A percentile compares a stretch with the other conserved stretches of the same genome.
phyloP scores from a whole-genome alignment of 768 basidiomycete genomes.

The Termitomyces bulborhizus region DNA sequence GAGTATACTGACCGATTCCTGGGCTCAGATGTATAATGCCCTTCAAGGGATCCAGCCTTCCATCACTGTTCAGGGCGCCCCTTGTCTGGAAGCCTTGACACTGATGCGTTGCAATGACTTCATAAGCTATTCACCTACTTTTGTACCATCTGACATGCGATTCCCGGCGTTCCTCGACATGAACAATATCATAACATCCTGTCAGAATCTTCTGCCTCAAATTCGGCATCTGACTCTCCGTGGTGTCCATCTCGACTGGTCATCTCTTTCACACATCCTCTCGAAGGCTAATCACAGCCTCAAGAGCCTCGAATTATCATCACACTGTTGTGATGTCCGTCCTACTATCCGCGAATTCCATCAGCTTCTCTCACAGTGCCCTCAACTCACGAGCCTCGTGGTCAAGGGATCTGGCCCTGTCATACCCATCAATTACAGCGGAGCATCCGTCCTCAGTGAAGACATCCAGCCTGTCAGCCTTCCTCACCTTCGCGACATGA shows the following conservation, averaged over 20 bases:
- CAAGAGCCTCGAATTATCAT: conserved; percentile 40
- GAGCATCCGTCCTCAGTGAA: conserved; percentile 9
- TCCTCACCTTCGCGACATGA: conserved; percentile 30
- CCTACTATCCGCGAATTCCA: conserved; percentile 40
- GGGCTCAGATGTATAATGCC: conserved; percentile 52
- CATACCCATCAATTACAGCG: conserved; percentile 17
- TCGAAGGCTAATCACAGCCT: conserved; percentile 37
- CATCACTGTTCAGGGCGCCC: conserved; percentile 29
- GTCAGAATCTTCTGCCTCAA: conserved; percentile 29
- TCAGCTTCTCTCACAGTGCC: conserved; percentile 33
- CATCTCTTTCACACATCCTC: conserved; percentile 26
- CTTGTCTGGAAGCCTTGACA: conserved; percentile 41
- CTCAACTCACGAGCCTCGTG: conserved; percentile 34
- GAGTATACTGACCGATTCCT: conserved; percentile 48
- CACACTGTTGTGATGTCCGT: conserved; percentile 48
- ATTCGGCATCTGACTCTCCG: conserved; percentile 43
- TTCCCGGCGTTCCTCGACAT: conserved; percentile 27
- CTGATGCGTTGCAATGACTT: conserved; percentile 60
- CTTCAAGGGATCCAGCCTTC: conserved; percentile 36
- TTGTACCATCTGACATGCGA: conserved; percentile 35
- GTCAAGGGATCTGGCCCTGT: conserved; percentile 44
- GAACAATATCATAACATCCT: conserved; percentile 12
- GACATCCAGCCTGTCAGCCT: conserved; percentile 28
- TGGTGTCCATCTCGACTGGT: conserved; percentile 56
- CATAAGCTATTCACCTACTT: conserved; percentile 36